Percentiles rank a stretch among this genome's conserved stretches.
phyloP scores from a whole-genome alignment of 139 green algal species.

The Asterochloris erici region DNA sequence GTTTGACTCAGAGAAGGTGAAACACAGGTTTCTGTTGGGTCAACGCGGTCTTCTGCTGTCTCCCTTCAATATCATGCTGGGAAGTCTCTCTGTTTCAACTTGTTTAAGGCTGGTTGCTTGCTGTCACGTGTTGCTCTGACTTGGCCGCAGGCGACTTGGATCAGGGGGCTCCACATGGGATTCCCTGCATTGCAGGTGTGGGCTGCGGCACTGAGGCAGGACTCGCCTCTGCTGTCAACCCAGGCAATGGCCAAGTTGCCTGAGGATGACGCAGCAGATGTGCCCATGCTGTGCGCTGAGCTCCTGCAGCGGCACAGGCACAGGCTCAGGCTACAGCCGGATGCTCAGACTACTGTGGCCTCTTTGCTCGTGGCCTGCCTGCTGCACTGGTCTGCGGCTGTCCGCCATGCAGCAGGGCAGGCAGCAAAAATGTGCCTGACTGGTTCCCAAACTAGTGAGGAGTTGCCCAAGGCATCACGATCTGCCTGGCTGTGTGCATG shows the following conservation, averaged over 20 bases:
- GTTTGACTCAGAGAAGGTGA: slow-evolving; percentile 34
- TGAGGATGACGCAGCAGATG: slow-evolving; percentile 35
- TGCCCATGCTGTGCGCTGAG: slow-evolving; percentile 24
- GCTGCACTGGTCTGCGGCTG: background rate
- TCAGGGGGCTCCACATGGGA: background rate
- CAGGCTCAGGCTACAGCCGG: background rate
- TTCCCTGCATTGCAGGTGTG: slow-evolving; percentile 29
- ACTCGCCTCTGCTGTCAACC: slow-evolving; percentile 49
- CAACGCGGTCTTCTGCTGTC: background rate
- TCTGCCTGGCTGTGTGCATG: background rate
- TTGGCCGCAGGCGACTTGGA: background rate
- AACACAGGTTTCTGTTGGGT: background rate
- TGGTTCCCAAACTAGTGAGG: background rate
- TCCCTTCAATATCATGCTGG: background rate
- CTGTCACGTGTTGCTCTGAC: background rate
- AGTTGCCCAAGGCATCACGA: background rate
- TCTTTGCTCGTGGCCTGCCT: background rate
- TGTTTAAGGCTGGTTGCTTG: background rate
- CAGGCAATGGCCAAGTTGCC: slow-evolving; percentile 47
- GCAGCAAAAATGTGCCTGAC: background rate
- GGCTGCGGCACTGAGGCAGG: slow-evolving; percentile 24
- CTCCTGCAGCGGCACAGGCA: slow-evolving; percentile 27
- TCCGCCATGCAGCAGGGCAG: background rate
- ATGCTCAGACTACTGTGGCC: background rate
- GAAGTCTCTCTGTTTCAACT: background rate